Evolutionary conservation across 306 rosid genomes (phyloP).

Genomic region (Arachis stenosperma): DNA sequence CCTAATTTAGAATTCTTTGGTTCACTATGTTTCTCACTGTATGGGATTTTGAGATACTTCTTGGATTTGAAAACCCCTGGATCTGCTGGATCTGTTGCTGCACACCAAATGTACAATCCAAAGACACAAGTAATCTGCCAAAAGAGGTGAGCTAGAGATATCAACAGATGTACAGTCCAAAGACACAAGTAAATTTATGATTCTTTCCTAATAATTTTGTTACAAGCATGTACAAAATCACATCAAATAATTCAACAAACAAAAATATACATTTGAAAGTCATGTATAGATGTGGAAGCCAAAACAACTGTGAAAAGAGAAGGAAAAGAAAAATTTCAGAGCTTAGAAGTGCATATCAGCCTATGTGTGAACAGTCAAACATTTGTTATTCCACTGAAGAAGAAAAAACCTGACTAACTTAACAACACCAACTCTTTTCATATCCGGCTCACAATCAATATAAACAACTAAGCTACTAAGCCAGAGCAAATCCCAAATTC

Average conservation of each 20-base stretch:
- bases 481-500: no score
- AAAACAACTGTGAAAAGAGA: conserved; percentile 11
- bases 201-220: not conserved
- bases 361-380: not conserved
- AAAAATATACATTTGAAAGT: not conserved
- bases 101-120: conserved; percentile 88
- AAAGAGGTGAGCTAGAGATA: conserved; percentile 18
- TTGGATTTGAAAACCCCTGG: conserved; percentile 84
- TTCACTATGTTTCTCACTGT: conserved; percentile 48
- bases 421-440: no score
- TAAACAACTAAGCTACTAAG: no score
- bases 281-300: not conserved
- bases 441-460: no score
- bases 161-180: conserved; percentile 20
- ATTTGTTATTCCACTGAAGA: not conserved
- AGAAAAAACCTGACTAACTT: no score
- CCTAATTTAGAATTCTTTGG: conserved; percentile 64
- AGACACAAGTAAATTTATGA: not conserved
- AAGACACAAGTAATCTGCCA: conserved; percentile 81
- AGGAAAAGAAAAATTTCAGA: not conserved
- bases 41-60: conserved; percentile 63
- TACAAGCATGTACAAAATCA: not conserved
- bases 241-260: not conserved
- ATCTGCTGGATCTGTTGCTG: conserved; percentile 93
- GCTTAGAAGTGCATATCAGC: not conserved